Evolutionary conservation across 805 yeast species (phyloP), one percentile per base, ranked within the genome.

Genomic region (Lipomyces kockii): DNA sequence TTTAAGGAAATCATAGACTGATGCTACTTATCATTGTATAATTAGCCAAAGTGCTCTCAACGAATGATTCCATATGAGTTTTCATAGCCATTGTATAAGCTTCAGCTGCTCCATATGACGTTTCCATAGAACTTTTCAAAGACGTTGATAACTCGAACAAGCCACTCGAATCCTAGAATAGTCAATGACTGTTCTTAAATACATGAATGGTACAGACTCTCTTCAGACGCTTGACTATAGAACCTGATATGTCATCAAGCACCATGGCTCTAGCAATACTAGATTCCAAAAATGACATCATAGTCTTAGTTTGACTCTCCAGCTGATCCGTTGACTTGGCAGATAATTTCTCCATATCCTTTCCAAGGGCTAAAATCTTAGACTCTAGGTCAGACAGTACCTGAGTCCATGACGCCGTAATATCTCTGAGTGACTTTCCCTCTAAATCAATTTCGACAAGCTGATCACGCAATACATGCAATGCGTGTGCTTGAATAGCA

Each of bases 401-500:
- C 22, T 12, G 22, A 8, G 39, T 17, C 69, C 63, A 63, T 20
- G 54, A 49, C 25, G 51, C 5, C 29, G 34, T 14, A 17, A 35
- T 32, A 5, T 55, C 58, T 4, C 39, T n/a, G 14, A 58, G n/a
- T 7, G 22, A 52, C 32, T 49, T 22, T n/a, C 20, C 34, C 43
- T 54, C 53, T 5, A 25, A 11, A 29, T 62, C 55, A 9, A 62
- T 58, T 11, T 51, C 63, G 20, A 62, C 17, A 14, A 66, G 25
- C 53, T 64, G 64, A 27, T 20, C 20, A 3, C 60, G 57, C 14
- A 67, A 34, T 3, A 55, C 53, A n/a, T 58, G 59, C 22, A 67
- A 52, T 12, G 66, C 62, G 4, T 62, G 57, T 11, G 32, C 34
- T 49, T 68, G 71, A 1, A 61, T 53, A 8, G n/a, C 43, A 12